A percentile compares a stretch with the other conserved stretches of the same genome.
Conservation (phyloP, 2,329 filamentous ascomycete genomes). For the Penicillium sp. region DNA sequence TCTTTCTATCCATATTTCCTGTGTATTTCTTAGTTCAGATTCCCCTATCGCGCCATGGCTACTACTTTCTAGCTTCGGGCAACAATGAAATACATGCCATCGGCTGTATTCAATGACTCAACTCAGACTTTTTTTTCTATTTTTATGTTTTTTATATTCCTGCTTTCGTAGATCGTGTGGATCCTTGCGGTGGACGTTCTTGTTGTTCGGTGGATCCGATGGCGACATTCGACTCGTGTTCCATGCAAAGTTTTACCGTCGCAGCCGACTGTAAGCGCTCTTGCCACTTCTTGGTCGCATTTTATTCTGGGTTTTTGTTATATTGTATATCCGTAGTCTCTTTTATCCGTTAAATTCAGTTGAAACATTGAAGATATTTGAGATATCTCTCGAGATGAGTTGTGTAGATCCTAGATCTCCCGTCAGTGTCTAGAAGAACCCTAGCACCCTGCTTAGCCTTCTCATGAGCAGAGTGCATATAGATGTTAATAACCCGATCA, state of each 20-base stretch:
- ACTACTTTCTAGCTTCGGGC: constrained; percentile 20
- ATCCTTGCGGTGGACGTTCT: neutral
- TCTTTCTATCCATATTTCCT: neutral
- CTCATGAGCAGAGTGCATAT: constrained; percentile 3
- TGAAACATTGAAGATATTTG: neutral
- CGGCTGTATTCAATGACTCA: constrained; percentile 3
- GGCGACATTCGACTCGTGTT: constrained; percentile 3
- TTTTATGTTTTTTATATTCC: neutral
- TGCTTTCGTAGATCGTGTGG: neutral
- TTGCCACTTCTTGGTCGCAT: neutral
- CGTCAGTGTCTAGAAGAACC: constrained; percentile 12
- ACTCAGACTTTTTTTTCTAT: neutral
- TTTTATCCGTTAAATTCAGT: neutral
- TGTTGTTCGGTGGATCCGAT: neutral
- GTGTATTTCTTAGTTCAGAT: constrained; percentile 1
- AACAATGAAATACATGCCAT: constrained; percentile 10
- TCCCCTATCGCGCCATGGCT: constrained; percentile 12
- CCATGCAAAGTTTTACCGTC: neutral
- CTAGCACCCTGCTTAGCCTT: constrained; percentile 1
- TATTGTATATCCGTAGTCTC: no score
- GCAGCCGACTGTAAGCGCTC: constrained; percentile 2
- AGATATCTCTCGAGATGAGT: neutral
- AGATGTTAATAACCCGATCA: constrained; percentile 4
- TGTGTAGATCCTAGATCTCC: neutral
- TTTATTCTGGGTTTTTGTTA: neutral